Percentiles rank a stretch among this genome's conserved stretches.
phyloP scores from a whole-genome alignment of 768 basidiomycete species.

The Asterophora lycoperdoides region DNA sequence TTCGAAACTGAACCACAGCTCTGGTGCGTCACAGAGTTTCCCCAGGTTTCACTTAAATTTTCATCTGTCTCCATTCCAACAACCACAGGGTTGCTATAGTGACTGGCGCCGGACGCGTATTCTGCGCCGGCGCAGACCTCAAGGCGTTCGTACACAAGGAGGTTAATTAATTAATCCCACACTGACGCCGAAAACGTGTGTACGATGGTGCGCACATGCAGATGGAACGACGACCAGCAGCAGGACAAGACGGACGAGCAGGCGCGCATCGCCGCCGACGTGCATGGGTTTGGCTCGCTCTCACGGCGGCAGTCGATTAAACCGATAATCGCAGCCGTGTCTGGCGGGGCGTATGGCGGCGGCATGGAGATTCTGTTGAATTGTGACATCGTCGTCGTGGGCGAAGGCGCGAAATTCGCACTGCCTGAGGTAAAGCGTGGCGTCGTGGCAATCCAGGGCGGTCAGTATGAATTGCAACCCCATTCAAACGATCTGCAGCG shows the following conservation, averaged over 20 bases:
- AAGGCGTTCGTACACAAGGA: conserved; percentile 61
- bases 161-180: neutral
- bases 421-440: conserved; percentile 78
- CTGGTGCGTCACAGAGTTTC: too few relatives aligned
- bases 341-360: conserved; percentile 68
- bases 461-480: conserved; percentile 30
- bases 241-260: conserved; percentile 41
- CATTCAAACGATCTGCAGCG: too few relatives aligned
- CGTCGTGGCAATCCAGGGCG: conserved; percentile 68
- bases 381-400: conserved; percentile 73
- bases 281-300: conserved; percentile 68
- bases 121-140: conserved; percentile 80
- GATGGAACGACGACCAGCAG: conserved; percentile 57
- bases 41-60: too few relatives aligned
- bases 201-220: too few relatives aligned
- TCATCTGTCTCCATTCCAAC: neutral
- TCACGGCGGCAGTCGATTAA: conserved; percentile 66
- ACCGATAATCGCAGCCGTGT: conserved; percentile 78
- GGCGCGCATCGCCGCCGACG: conserved; percentile 32
- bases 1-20: conserved; percentile 67
- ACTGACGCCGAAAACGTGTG: neutral
- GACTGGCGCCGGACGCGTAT: conserved; percentile 67
- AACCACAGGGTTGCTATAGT: conserved; percentile 62
- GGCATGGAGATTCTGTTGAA: conserved; percentile 68
- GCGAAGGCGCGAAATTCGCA: conserved; percentile 62